phyloP scores from a whole-genome alignment of 352 stramenopile species.

The Globisporangium perplexum region DNA sequence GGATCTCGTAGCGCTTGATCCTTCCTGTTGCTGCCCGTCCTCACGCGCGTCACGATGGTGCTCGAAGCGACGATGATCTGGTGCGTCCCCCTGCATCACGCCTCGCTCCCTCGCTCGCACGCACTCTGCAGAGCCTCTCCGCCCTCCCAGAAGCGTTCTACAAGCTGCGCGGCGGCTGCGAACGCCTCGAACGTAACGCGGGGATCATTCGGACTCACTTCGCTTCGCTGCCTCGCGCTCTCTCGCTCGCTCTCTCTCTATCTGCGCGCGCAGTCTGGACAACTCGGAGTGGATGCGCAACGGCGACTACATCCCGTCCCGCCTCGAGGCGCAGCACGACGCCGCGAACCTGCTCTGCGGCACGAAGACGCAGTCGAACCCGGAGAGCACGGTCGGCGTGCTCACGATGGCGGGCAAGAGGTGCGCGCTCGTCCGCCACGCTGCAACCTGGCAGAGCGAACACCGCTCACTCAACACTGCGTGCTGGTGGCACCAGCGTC shows the following conservation, averaged over 20 bases:
- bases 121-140: not conserved
- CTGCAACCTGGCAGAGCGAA: too few relatives aligned
- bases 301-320: conserved; percentile 98
- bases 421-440: conserved; percentile 20
- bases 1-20: conserved; percentile 8
- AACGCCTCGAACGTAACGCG: not conserved
- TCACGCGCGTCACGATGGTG: conserved; percentile 40
- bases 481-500: too few relatives aligned
- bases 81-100: conserved; percentile 20
- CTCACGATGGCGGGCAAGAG: conserved; percentile 92
- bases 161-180: not conserved
- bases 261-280: conserved; percentile 69
- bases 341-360: conserved; percentile 96
- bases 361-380: conserved; percentile 97
- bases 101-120: not conserved
- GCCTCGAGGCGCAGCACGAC: conserved; percentile 97
- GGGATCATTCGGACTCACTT: not conserved
- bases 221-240: not conserved
- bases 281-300: conserved; percentile 99
- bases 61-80: conserved; percentile 89
- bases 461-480: too few relatives aligned
- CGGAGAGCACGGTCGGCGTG: conserved; percentile 97
- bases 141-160: not conserved
- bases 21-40: conserved; percentile 2
- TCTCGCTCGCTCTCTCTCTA: conserved; percentile 3